Base-by-base conservation (phyloP, 2,329 filamentous ascomycete genomes). In the Aspergillus transmontanensis region DNA sequence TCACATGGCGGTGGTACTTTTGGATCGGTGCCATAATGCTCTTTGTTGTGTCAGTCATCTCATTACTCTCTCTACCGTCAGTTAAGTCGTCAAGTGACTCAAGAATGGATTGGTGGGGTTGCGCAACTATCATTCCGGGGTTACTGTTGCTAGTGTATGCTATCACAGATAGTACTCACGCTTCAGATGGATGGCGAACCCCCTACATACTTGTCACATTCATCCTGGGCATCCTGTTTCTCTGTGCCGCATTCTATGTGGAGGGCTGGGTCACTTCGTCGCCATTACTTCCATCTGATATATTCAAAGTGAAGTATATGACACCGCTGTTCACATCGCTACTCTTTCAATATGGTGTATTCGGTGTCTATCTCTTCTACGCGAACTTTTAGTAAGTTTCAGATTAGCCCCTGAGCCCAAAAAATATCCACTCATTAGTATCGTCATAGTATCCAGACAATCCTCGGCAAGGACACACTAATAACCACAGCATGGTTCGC, bases 231-330 rank as follows among this genome's bases (percentile, higher is more conserved):
- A 26, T 64, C 7, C 30, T 39, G 1, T 43, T 64, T 23, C 59
- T 61, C 1, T 45, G 58, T 28, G 62, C 54, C 1, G 62, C 62
- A n/a, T 55, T 58, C 21, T 64, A 59, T 11, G 21, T 61, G 1
- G 62, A 64, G 23, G 59, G 62, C 1, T 64, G 62, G 62, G 16
- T 64, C 11, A 32, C 58, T 0, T 14, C 39, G 0, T 19, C 43
- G 1, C 62, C 62, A 4, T 32, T 64, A 4, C 34, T 64, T 3
- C 62, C 59, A 1, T 60, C 56, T 16, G 62, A 64, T 11, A n/a
- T 64, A 26, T 64, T 64, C 55, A 64, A 61, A 46, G 62, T 64
- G 16, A 64, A 61, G 23, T 64, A 57, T 23, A 55, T 64, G 55
- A 58, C 46, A 28, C 62, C 62, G 11, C 55, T 64, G 1, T 56